These are phyloP conservation scores for Geotrichum phurueaensis DNA, from an alignment of 1,139 yeast genomes.

Conservation along the genomic window DNA sequence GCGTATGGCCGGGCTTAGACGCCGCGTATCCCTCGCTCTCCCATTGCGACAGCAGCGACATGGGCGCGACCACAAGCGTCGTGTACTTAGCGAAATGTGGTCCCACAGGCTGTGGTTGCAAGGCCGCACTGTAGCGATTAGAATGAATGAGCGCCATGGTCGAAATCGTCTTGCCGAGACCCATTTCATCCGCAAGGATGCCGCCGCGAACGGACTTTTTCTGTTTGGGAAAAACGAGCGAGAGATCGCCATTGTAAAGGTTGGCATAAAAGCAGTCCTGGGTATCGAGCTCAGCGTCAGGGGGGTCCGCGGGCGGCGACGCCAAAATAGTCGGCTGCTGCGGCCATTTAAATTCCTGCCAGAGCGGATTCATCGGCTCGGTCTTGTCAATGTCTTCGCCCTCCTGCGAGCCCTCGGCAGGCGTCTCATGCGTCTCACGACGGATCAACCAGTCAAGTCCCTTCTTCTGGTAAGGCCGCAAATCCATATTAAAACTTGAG, in stretches of 20 bases:
- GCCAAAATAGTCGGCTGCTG: slow-evolving; percentile 28
- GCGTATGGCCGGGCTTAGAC: slow-evolving; percentile 29
- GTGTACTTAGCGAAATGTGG: slow-evolving; percentile 57
- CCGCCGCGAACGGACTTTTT: slow-evolving; percentile 66
- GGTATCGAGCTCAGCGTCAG: not conserved
- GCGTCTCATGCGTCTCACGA: slow-evolving; percentile 49
- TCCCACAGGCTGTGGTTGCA: slow-evolving; percentile 12
- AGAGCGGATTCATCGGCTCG: slow-evolving; percentile 75
- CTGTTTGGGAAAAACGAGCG: slow-evolving; percentile 54
- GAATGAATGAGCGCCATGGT: slow-evolving; percentile 68
- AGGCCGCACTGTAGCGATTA: slow-evolving; percentile 19
- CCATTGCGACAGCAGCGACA: slow-evolving; percentile 91
- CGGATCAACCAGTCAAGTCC: slow-evolving; percentile 79
- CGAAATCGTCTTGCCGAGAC: slow-evolving; percentile 87
- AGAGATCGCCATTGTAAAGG: slow-evolving; percentile 74
- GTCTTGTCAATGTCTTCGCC: slow-evolving; percentile 31
- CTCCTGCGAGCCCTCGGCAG: slow-evolving; percentile 35
- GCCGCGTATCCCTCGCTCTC: slow-evolving; percentile 65
- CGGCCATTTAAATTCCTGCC: slow-evolving; percentile 82
- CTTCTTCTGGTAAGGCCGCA: slow-evolving; percentile 70
- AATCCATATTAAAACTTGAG: slow-evolving; percentile 46
- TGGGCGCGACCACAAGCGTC: slow-evolving; percentile 81
- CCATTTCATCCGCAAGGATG: slow-evolving; percentile 96
- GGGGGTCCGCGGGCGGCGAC: not conserved
- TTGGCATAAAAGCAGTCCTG: slow-evolving; percentile 59